Base-by-base conservation (phyloP, 129 eudicot species). In the Helianthus tuberosus region DNA sequence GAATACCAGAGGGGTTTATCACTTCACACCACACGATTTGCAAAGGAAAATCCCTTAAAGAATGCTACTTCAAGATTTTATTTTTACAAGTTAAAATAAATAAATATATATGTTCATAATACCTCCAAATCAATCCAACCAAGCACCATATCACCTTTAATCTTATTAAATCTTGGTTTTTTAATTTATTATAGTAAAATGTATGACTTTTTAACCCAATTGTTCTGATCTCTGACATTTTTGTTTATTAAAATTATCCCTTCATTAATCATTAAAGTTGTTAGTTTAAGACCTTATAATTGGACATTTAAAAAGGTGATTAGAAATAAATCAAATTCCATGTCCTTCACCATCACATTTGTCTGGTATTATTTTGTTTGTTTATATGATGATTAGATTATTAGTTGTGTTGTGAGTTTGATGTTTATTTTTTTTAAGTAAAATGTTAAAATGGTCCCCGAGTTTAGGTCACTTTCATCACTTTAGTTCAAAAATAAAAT, bases 11-110 rank as follows among this genome's bases (percentile, higher is more conserved):
- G 72, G 72, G 49, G 46, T 75, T 80, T 27, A 38, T 35, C 57
- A 55, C 62, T 73, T 73, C 63, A 82, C 80, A 79, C 79, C 79
- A 67, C 79, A 72, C 75, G 74, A 69, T 84, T 76, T 79, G 73
- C 76, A 65, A 71, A 53, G 49, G 63, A 44, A 76, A 49, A 83
- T 83, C 78, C 77, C 81, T 69, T 48, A 41, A 61, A 78, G 74
- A 74, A 61, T 57, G 83, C 64, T 68, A 63, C 61, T 60, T 68
- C 64, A 63, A 52, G 79, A 75, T 75, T 75, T 38, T 41, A 75
- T 39, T 65, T 75, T 20, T 23, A 65, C 11, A 51, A 51, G 12
- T 35, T 16, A 1, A 55, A 15, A 67, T 38, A 75, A 10, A 55
- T 55, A 57, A 67, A 68, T 58, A 77, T 29, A 59, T 58, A 58